Percentiles rank a stretch among this genome's conserved stretches.
phyloP scores from a whole-genome alignment of 495 filamentous ascomycete genomes.

The Neurospora cerealis region DNA sequence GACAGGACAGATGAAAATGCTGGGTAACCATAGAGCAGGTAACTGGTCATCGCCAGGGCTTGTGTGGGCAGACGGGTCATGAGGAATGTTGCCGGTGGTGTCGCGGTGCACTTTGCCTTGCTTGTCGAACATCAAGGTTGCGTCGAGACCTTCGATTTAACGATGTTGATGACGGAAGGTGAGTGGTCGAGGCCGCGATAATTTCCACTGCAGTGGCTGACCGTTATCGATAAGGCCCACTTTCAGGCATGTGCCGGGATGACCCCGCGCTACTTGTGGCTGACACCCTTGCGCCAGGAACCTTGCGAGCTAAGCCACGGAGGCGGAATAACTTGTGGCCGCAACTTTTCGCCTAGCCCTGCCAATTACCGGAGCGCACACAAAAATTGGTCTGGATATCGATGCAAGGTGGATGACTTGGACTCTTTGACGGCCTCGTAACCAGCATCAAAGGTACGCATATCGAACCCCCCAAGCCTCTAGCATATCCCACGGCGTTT shows the following conservation, averaged over 20 bases:
- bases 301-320: slow-evolving; percentile 6
- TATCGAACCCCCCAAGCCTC: slow-evolving; percentile 8
- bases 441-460: slow-evolving; percentile 28
- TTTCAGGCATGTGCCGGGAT: background rate
- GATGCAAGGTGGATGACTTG: slow-evolving; percentile 23
- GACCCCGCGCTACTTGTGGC: background rate
- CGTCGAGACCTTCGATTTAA: background rate
- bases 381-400: slow-evolving; percentile 29
- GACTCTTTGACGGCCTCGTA: slow-evolving; percentile 27
- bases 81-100: background rate
- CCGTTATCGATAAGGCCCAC: background rate
- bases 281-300: background rate
- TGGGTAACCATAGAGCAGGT: background rate
- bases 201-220: background rate
- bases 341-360: slow-evolving; percentile 26
- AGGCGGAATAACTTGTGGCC: slow-evolving; percentile 22
- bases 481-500: slow-evolving; percentile 4
- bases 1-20: background rate
- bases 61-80: background rate
- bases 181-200: background rate
- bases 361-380: slow-evolving; percentile 26
- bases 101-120: background rate
- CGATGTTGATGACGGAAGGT: background rate
- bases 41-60: background rate
- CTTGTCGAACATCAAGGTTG: background rate